These are phyloP conservation scores for Euphorbia pulcherrima DNA, from an alignment of 345 rosid species.

Conservation along the genomic window DNA sequence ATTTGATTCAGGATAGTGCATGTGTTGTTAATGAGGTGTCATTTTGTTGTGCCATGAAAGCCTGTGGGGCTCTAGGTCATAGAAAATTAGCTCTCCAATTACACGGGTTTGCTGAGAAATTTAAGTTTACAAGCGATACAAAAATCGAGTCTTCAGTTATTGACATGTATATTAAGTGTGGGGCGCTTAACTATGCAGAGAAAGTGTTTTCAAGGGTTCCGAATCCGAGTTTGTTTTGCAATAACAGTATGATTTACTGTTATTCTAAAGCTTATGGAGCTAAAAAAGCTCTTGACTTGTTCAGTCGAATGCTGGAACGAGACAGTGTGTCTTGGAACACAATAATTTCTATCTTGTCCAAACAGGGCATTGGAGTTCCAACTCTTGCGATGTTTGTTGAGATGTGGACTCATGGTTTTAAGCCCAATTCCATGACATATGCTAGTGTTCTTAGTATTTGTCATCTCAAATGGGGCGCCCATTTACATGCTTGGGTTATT, in stretches of 20 bases:
- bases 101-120: constrained; percentile 22
- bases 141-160: constrained; percentile 12
- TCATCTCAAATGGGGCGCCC: constrained; percentile 30
- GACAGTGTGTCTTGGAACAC: constrained; percentile 29
- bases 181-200: constrained; percentile 13
- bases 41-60: constrained; percentile 26
- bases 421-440: constrained; percentile 25
- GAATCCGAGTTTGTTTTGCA: constrained; percentile 26
- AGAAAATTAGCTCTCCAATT: constrained; percentile 20
- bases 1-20: constrained; percentile 2
- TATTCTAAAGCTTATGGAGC: constrained; percentile 21
- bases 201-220: constrained; percentile 16
- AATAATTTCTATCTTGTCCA: constrained; percentile 22
- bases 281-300: constrained; percentile 24
- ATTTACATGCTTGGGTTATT: constrained; percentile 28
- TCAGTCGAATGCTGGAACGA: constrained; percentile 26
- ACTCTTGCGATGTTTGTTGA: constrained; percentile 24
- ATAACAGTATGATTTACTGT: constrained; percentile 29
- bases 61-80: constrained; percentile 25
- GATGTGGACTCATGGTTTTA: constrained; percentile 28
- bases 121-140: neutral
- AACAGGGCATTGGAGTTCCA: constrained; percentile 19
- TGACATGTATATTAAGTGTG: constrained; percentile 26
- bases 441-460: constrained; percentile 22
- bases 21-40: constrained; percentile 7